These are phyloP conservation scores for Rhodofomes roseus DNA, from an alignment of 1,284 basidiomycete species.

Conservation along the genomic window DNA sequence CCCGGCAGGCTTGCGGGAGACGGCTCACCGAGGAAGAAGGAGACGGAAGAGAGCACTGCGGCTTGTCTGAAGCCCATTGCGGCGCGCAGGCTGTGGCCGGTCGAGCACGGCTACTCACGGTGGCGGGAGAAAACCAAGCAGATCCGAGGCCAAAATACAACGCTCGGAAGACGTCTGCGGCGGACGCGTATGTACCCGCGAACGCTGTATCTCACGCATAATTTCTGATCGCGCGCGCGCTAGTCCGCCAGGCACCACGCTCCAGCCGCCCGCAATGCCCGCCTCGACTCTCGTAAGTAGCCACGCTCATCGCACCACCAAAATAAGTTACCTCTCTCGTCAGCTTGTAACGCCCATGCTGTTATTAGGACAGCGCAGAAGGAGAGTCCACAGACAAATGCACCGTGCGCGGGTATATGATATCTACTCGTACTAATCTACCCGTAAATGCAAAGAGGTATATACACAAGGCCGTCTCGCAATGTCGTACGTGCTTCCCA, in stretches of 20 bases:
- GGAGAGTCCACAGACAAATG: conserved; percentile 3
- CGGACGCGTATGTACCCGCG: neutral
- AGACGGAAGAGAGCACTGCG: conserved; percentile 75
- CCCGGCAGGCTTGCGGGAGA: neutral
- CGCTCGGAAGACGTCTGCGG: neutral
- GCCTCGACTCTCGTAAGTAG: too few species aligned
- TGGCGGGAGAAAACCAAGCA: neutral
- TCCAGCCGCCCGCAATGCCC: too few species aligned
- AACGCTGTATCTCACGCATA: neutral
- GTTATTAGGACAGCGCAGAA: neutral
- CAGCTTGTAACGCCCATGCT: neutral
- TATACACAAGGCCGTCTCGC: neutral
- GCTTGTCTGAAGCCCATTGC: conserved; percentile 84
- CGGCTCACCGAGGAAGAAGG: conserved; percentile 67
- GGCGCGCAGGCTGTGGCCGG: neutral
- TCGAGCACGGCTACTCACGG: conserved; percentile 1
- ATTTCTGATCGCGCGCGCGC: too few species aligned
- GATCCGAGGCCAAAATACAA: neutral
- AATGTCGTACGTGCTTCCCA: neutral
- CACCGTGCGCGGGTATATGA: conserved; percentile 5
- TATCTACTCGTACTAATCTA: conserved; percentile 15
- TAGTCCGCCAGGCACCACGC: too few species aligned
- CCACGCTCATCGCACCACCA: neutral
- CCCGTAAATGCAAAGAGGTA: conserved; percentile 12
- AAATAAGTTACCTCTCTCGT: neutral